Evolutionary conservation across 2,329 filamentous ascomycete species (phyloP), one percentile per base, ranked within the genome.

Genomic region (Mariannaea sp.): DNA sequence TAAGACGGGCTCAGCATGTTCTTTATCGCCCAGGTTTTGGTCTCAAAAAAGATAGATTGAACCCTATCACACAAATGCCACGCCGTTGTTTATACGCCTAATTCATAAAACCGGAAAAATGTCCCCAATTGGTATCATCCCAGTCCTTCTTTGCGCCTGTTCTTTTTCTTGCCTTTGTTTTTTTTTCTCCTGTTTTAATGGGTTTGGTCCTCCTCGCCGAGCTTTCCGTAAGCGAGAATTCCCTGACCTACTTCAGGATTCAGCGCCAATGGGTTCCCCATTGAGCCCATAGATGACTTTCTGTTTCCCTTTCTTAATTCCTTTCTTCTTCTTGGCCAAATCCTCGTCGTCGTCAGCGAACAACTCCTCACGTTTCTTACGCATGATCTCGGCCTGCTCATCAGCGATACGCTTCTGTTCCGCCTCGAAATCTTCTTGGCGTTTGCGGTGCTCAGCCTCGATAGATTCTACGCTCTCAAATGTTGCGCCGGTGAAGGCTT

Each of bases 401-500:
- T 78, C 78, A 27, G 70, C 73, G 47, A 72, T 64, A 44, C 68
- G 73, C 57, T 72, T 73, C 62, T 74, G 69, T 63, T 75, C 73
- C 1, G 74, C 74, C 61, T 77, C 75, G 42, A 77, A 77, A 44
- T 73, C 70, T 62, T 77, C 76, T 57, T 75, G 71, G 29, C 71
- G 71, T 56, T 72, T 74, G 53, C 74, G 76, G 65, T 79, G 78
- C 68, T 85, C 83, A 8, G 77, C 81, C 60, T 81, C 74, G 59
- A 85, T 82, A 42, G 72, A 75, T 65, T 79, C 81, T 16, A 84
- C 77, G 35, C 78, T 74, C 62, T 81, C 79, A 61, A 83, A 82
- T 68, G 81, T 77, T 44, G 74, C 67, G 22, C 77, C 79, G 0
- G 80, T 80, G 41, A 77, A 72, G n/a, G 74, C 72, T 65, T 81